A percentile compares a stretch with the other conserved stretches of the same genome.
phyloP scores from a whole-genome alignment of 2,329 filamentous ascomycete genomes.

The Pestalotiopsis sp. region DNA sequence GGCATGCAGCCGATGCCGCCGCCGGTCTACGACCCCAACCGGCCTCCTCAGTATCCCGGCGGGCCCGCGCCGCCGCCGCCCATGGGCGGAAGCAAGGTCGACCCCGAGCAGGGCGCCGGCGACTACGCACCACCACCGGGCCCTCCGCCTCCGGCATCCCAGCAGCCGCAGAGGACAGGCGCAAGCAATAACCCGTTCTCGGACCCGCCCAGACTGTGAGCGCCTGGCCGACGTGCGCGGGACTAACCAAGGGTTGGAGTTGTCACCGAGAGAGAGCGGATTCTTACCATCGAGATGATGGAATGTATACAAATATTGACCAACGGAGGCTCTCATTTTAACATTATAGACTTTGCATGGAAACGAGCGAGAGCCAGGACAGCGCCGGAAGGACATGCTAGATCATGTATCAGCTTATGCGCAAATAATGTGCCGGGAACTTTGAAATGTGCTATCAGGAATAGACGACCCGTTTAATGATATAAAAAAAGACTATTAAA shows the following conservation, averaged over 20 bases:
- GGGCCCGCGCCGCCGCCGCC: slow-evolving; percentile 33
- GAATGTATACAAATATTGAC: neutral
- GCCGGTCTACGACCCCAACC: slow-evolving; percentile 60
- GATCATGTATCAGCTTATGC: neutral
- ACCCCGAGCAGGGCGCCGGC: slow-evolving; percentile 47
- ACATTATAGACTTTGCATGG: neutral
- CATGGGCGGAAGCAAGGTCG: slow-evolving; percentile 53
- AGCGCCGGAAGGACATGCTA: neutral
- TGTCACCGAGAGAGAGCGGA: neutral
- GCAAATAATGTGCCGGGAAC: neutral
- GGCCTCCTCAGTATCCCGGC: slow-evolving; percentile 58
- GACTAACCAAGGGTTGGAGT: neutral
- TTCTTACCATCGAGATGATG: neutral
- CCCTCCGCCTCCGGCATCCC: slow-evolving; percentile 45
- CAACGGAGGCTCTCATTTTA: neutral
- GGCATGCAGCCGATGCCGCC: slow-evolving; percentile 58
- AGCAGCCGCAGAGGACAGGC: slow-evolving; percentile 23
- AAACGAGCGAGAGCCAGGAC: neutral
- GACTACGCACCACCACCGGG: slow-evolving; percentile 50
- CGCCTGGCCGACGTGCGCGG: neutral
- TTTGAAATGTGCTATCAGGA: slow-evolving; percentile 31
- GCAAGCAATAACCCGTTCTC: slow-evolving; percentile 15
- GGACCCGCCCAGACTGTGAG: slow-evolving; percentile 14
- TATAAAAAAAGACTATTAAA: slow-evolving; percentile 8
- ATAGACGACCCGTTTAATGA: slow-evolving; percentile 26